Conservation (phyloP, 1,284 basidiomycete species). For the Leccinum solheimii region DNA sequence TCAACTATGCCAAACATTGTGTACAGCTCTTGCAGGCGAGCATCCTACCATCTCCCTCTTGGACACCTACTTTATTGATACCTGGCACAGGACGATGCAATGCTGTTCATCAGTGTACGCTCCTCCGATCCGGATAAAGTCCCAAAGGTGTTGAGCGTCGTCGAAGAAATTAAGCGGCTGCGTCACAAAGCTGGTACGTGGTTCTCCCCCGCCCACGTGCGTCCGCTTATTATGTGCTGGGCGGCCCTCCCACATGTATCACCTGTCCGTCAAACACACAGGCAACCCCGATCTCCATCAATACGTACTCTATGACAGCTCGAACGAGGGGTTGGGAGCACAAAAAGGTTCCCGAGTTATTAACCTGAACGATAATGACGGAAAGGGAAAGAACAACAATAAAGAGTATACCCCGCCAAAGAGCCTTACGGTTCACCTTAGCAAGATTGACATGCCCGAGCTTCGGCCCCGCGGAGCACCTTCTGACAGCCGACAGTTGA, state of each 20-base stretch:
- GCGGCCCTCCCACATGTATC: not conserved
- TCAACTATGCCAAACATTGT: conserved; percentile 72
- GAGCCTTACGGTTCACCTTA: conserved; percentile 68
- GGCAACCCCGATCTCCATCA: conserved; percentile 72
- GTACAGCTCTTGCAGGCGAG: conserved; percentile 59
- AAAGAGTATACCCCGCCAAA: conserved; percentile 62
- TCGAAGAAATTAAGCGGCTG: conserved; percentile 75
- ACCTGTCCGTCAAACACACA: conserved; percentile 16
- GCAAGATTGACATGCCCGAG: conserved; percentile 83
- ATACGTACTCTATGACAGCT: conserved; percentile 70
- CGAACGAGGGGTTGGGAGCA: conserved; percentile 17
- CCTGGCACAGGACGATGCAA: conserved; percentile 62
- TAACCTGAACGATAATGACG: conserved; percentile 55
- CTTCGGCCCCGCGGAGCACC: conserved; percentile 50
- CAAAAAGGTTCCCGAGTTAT: conserved; percentile 64
- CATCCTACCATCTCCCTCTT: not conserved
- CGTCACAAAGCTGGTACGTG: conserved; percentile 65
- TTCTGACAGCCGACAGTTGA: not conserved
- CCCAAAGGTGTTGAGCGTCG: conserved; percentile 75
- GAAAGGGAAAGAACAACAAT: conserved; percentile 37
- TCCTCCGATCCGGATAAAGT: conserved; percentile 67
- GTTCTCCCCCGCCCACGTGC: not conserved
- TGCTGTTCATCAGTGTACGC: conserved; percentile 74
- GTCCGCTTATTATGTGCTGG: not conserved
- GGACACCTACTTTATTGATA: not conserved